Evolutionary conservation across 179 eudicot genomes (phyloP), one percentile per base, ranked within the genome.

Genomic region (Drosera spatulata): DNA sequence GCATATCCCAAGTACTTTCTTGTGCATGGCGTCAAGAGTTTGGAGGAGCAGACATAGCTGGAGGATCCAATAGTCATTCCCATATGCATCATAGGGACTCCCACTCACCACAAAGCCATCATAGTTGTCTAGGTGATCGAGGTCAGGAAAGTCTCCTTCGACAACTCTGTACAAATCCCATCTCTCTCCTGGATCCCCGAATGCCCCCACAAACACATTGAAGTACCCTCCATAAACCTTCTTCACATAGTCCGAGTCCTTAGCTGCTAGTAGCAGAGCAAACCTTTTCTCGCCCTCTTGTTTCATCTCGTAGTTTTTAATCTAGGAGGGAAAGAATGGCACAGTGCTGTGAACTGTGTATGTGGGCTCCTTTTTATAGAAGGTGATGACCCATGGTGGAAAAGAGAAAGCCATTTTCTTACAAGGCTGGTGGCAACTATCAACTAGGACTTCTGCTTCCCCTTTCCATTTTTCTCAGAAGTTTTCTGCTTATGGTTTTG

Each of bases 81-180:
- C 75, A 66, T 70, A 73, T 42, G 85, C 85, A 66, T 78, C 80
- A 53, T 50, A 66, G 3, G 82, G 77, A 64, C 82, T 81, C 2
- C 86, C 86, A 61, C 75, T 81, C 7, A 81, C 56, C 22, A 81
- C 75, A 62, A 81, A 78, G 7, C 82, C 86, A 51, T 81, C 80
- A 56, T 81, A 81, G 6, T 11, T 49, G 0, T 69, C 56, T 50
- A 81, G 71, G 38, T 78, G 77, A 47, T 60, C 43, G 42, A 56
- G 45, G 13, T 60, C 61, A 6, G 82, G 86, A 7, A 81, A 81
- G 6, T 75, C 73, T 10, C 82, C 82, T 45, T 78, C 80, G 45
- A 78, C 79, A 15, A 81, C 82, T 12, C 70, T 69, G 63, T 67
- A 81, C 65, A 71, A 61, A 49, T 81, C 86, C 86, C 86, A 81